A percentile compares a stretch with the other conserved stretches of the same genome.
Conservation (phyloP, 2,329 filamentous ascomycete species). For the Colletotrichum filicis region DNA sequence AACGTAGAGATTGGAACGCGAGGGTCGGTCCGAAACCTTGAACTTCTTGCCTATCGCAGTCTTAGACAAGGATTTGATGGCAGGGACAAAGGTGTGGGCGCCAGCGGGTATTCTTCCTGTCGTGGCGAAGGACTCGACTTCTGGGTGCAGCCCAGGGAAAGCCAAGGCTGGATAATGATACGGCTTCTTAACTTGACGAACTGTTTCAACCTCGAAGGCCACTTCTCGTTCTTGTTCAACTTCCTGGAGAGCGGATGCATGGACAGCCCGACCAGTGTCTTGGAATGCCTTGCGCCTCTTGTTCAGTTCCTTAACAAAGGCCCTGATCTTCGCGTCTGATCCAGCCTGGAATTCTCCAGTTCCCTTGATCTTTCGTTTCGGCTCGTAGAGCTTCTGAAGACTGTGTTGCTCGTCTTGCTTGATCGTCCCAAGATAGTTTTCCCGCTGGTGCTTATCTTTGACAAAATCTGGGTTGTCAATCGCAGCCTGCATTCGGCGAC, state of each 20-base stretch:
- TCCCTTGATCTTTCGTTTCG: constrained; percentile 33
- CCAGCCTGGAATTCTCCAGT: constrained; percentile 37
- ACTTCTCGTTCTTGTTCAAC: constrained; percentile 70
- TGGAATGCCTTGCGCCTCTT: constrained; percentile 42
- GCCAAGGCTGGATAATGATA: constrained; percentile 48
- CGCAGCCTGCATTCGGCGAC: constrained; percentile 62
- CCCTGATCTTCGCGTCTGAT: constrained; percentile 36
- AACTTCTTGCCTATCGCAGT: constrained; percentile 49
- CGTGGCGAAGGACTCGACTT: constrained; percentile 56
- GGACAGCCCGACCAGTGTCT: constrained; percentile 53
- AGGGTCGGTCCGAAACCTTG: constrained; percentile 35
- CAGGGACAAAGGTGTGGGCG: constrained; percentile 50
- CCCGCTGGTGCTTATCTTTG: constrained; percentile 43
- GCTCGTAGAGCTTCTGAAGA: constrained; percentile 67
- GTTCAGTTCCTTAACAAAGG: constrained; percentile 47
- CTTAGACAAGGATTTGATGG: constrained; percentile 52
- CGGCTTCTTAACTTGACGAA: constrained; percentile 64
- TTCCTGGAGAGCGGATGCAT: constrained; percentile 67
- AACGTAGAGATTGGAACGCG: constrained; percentile 46
- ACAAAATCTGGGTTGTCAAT: constrained; percentile 55
- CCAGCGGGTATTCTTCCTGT: constrained; percentile 54
- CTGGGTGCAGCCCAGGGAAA: constrained; percentile 58
- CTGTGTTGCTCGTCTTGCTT: constrained; percentile 66
- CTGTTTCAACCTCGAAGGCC: constrained; percentile 66
- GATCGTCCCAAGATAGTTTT: constrained; percentile 52